Evolutionary conservation across 2,329 filamentous ascomycete species (phyloP), one percentile per base, ranked within the genome.

Genomic region (Phaeosphaeriaceae sp.): DNA sequence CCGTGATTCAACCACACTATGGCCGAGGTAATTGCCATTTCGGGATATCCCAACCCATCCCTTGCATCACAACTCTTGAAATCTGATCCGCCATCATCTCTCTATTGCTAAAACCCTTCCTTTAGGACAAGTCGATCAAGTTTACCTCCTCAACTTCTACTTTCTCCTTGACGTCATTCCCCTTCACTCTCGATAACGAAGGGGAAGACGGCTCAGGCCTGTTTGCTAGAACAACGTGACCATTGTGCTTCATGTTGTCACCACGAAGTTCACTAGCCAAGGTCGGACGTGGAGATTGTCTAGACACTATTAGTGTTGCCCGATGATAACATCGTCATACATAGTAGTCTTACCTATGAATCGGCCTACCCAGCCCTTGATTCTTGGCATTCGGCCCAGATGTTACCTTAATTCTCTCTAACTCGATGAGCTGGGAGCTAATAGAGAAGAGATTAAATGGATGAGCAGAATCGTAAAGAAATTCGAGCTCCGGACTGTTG

Each of bases 381-480:
- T 42, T 18, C n/a, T 17, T 26, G 26, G 15, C 21, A 16, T 13
- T 35, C 30, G 28, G 2, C n/a, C n/a, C n/a, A n/a, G n/a, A n/a
- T n/a, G n/a, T n/a, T n/a, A n/a, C n/a, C 23, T 16, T 34, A 12
- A 20, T n/a, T 8, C 17, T 26, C 12, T 46, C 32, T 36, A 48
- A 11, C 3, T 33, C 33, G 2, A 56, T 54, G 3, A 59, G 37
- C 6, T 49, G 41, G 11, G 48, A 5, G 2, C 61, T 60, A 4
- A 56, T 42, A 4, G 33, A 60, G 17, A 56, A 54, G 0, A 54
- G 44, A n/a, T 67, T 61, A 1, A 59, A 30, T 0, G 54, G 42
- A 32, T 65, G 61, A 0, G 37, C 42, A 2, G 43, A 42, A 9
- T 70, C 58, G 16, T 54, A 56, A 1, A 70, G 9, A 17, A 64